Evolutionary conservation across 768 basidiomycete genomes (phyloP), one percentile per base, ranked within the genome.

Genomic region (Crassisporium funariophilum): DNA sequence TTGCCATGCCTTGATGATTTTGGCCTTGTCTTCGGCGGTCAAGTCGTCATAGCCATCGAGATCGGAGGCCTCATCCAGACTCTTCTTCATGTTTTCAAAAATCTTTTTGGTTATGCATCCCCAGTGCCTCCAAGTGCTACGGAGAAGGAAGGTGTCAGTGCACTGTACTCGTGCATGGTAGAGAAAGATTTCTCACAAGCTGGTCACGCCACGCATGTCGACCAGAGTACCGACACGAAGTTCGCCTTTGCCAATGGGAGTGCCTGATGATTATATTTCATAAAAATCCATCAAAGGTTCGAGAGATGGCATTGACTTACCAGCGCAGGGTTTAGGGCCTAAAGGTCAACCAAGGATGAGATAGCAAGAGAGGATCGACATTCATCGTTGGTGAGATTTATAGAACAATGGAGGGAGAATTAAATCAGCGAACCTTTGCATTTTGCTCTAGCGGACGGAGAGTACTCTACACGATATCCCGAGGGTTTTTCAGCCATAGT

Each of bases 111-210:
- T 92, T 5, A 79, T 76, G 61, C 93, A 95, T 15, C 92, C 92
- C 91, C 91, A 95, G 60, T 95, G 93, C 52, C 91, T 82, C 90
- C 90, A 95, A 24, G 75, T 64, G 60, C 88, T 91, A 45, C 36
- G 20, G 7, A 25, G 44, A 35, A 31, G 7, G 49, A 33, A 25
- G 50, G 12, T 19, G 35, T 46, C 16, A 46, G 43, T 37, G 20
- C 17, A 16, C 16, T 27, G 15, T 33, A 42, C 44, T 8, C 35
- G n/a, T 15, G 24, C 34, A 41, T 46, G 34, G 43, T 29, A 35
- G 37, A 49, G 29, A 20, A 41, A 21, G 27, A 36, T 69, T 73
- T 55, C 63, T 57, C 53, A 89, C 89, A 87, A 88, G 56, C 63
- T 75, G 7, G 80, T 79, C 56, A 81, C 75, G 47, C 88, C 92